phyloP scores from a whole-genome alignment of 805 yeast genomes.

The Pichia scutulata region DNA sequence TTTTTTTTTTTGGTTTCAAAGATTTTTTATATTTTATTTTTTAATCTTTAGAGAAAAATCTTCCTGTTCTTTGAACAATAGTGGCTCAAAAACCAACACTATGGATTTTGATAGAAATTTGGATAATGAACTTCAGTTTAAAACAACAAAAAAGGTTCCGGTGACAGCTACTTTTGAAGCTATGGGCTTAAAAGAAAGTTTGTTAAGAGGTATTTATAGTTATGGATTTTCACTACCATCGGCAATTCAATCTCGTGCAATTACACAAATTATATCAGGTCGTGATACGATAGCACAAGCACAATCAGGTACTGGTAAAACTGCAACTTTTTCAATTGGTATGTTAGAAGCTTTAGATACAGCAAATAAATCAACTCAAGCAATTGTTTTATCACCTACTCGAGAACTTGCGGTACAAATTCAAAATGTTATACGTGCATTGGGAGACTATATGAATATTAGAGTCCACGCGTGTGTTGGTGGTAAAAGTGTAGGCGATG shows the following conservation, averaged over 20 bases:
- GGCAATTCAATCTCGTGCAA: slow-evolving; percentile 77
- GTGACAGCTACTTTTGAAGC: slow-evolving; percentile 58
- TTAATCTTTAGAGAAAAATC: no score
- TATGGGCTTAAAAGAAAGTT: slow-evolving; percentile 59
- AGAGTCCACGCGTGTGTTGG: slow-evolving; percentile 96
- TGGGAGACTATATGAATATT: slow-evolving; percentile 86
- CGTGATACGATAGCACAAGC: slow-evolving; percentile 76
- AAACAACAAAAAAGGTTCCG: slow-evolving; percentile 50
- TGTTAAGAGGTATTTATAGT: slow-evolving; percentile 60
- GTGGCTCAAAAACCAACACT: not conserved
- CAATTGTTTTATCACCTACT: slow-evolving; percentile 92
- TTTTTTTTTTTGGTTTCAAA: no score
- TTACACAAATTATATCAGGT: slow-evolving; percentile 68
- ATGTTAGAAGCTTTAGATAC: slow-evolving; percentile 57
- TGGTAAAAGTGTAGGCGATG: slow-evolving; percentile 87
- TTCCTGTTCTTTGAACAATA: no score
- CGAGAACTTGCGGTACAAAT: slow-evolving; percentile 96
- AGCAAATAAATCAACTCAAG: slow-evolving; percentile 71
- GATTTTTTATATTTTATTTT: not conserved
- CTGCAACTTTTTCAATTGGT: slow-evolving; percentile 80
- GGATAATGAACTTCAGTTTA: slow-evolving; percentile 54
- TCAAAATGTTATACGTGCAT: slow-evolving; percentile 82
- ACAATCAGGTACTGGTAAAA: slow-evolving; percentile 85
- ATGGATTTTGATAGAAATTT: slow-evolving; percentile 57
- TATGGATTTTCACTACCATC: slow-evolving; percentile 80